Evolutionary conservation across 805 yeast species (phyloP).

Genomic region (Yarrowia deformans): DNA sequence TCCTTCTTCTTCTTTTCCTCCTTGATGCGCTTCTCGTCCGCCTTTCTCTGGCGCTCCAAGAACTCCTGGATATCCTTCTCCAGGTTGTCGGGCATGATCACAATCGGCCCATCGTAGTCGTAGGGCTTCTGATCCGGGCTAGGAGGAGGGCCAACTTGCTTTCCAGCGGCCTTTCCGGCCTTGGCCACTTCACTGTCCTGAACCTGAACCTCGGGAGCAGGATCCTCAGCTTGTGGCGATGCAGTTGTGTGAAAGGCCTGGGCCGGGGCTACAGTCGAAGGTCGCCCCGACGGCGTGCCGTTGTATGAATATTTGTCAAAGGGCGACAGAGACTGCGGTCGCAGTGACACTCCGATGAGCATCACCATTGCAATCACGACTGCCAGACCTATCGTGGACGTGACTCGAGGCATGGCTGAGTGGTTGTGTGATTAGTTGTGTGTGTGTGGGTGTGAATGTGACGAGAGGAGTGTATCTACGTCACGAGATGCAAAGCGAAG

Average conservation of each 20-base stretch:
- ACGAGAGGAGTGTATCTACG: not conserved
- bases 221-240: not conserved
- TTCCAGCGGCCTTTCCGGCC: not conserved
- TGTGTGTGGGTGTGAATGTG: not conserved
- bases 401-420: conserved; percentile 13
- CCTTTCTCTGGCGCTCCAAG: conserved; percentile 7
- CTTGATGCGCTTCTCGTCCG: not conserved
- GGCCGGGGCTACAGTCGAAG: not conserved
- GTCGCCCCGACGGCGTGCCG: not conserved
- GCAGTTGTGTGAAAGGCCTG: conserved; percentile 5
- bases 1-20: conserved; percentile 23
- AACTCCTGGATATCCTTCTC: conserved; percentile 13
- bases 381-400: conserved; percentile 31
- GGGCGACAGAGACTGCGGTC: conserved; percentile 16
- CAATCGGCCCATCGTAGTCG: conserved; percentile 15
- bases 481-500: not conserved
- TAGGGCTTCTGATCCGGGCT: conserved; percentile 25
- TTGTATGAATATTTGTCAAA: conserved; percentile 31
- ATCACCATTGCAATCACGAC: conserved; percentile 24
- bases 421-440: not conserved
- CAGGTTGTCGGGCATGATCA: conserved; percentile 27
- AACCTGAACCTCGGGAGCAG: conserved; percentile 13
- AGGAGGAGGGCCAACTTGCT: not conserved
- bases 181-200: not conserved
- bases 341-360: conserved; percentile 18